phyloP scores from a whole-genome alignment of 1,139 yeast genomes.

The Geotrichum phurueaensis region DNA sequence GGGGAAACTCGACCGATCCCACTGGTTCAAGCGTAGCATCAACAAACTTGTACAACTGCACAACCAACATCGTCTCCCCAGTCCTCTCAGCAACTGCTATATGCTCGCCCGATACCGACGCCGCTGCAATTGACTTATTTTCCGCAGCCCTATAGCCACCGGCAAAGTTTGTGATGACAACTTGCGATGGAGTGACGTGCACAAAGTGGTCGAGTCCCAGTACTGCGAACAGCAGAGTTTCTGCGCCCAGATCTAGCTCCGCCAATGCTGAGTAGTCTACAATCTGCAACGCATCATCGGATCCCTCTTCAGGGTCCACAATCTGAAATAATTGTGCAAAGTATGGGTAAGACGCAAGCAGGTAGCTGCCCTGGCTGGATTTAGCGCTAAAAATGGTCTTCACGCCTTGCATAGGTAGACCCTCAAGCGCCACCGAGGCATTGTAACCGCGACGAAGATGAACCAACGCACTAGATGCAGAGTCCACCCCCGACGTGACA shows the following conservation, averaged over 20 bases:
- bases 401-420: constrained; percentile 3
- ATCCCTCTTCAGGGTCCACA: background rate
- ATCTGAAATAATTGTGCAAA: constrained; percentile 4
- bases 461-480: constrained; percentile 8
- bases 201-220: background rate
- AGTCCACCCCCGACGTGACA: constrained; percentile 7
- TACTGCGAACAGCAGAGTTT: constrained; percentile 4
- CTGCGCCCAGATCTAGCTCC: background rate
- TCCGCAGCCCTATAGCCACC: background rate
- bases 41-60: background rate
- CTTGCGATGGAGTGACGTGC: constrained; percentile 2
- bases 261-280: constrained; percentile 5
- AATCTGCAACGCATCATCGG: constrained; percentile 5
- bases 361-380: background rate
- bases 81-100: background rate
- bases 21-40: background rate
- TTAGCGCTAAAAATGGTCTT: constrained; percentile 8
- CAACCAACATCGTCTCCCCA: background rate
- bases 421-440: constrained; percentile 10
- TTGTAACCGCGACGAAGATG: constrained; percentile 8
- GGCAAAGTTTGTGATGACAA: background rate
- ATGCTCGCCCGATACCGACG: background rate
- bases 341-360: constrained; percentile 11
- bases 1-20: background rate
- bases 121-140: background rate